Evolutionary conservation across 768 basidiomycete species (phyloP), one percentile per base, ranked within the genome.

Genomic region (Pulveroboletus sp.): DNA sequence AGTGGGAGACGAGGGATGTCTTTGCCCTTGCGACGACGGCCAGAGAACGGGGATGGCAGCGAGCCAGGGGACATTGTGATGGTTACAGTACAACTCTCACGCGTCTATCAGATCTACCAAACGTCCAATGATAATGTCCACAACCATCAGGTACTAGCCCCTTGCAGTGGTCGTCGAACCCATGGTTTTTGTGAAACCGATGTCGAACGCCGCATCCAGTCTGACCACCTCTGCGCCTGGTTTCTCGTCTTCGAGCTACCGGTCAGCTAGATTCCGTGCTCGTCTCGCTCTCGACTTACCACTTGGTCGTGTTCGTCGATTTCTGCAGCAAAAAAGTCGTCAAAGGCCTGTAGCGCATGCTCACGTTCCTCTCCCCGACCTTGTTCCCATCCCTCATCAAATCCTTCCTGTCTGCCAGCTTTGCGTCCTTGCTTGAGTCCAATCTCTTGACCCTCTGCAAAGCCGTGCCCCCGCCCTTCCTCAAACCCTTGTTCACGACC

Each of bases 1-100:
- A 82, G 65, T 0, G 89, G 88, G 11, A 93, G 80, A 40, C 75
- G 78, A 8, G 89, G 90, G 5, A 83, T 79, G 18, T 78, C 71
- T 63, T 81, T 87, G 24, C 76, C 80, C 63, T 79, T 88, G 60
- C 84, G 82, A 56, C 83, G 79, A 11, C 68, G 58, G n/a, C n/a
- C 41, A 6, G 42, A 4, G 11, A 17, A n/a, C 27, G 39, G 27
- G 17, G 26, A 8, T 6, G 41, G 13, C 4, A n/a, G 42, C 2
- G 30, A 2, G 18, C 30, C 17, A 3, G 69, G 56, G 14, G 69
- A 43, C 43, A 42, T 33, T 15, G 32, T 43, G 47, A 39, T 51
- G 48, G 18, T 24, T 39, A n/a, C 6, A 18, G 3, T 43, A 35
- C 35, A 15, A 43, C 35, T 57, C 44, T 31, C 53, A 58, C 57